phyloP scores from a whole-genome alignment of 495 filamentous ascomycete genomes.

The Cetradonia linearis region DNA sequence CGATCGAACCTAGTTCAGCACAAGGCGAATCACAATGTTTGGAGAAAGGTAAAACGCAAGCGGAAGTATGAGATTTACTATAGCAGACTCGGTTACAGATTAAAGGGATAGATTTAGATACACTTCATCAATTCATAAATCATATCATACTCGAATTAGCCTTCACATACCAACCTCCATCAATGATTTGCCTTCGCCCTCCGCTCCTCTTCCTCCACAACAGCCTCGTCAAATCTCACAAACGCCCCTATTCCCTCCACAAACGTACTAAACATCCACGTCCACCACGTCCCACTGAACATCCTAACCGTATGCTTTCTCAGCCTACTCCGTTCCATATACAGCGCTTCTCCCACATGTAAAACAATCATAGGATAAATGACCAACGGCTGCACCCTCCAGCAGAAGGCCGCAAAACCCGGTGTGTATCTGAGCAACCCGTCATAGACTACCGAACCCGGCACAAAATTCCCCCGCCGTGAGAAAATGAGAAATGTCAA shows the following conservation, averaged over 20 bases:
- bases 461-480: constrained; percentile 42
- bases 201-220: constrained; percentile 41
- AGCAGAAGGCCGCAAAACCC: constrained; percentile 42
- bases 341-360: constrained; percentile 44
- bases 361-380: constrained; percentile 38
- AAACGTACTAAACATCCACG: constrained; percentile 47
- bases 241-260: constrained; percentile 50
- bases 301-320: constrained; percentile 46
- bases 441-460: constrained; percentile 31
- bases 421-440: constrained; percentile 35
- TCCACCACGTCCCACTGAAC: constrained; percentile 46
- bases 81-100: neutral
- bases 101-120: neutral
- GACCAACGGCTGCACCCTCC: constrained; percentile 38
- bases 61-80: neutral
- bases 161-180: neutral
- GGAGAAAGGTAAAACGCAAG: no score
- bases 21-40: neutral
- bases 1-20: neutral
- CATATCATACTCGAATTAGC: neutral
- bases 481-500: constrained; percentile 37
- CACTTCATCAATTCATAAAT: neutral
- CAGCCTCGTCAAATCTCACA: constrained; percentile 44
- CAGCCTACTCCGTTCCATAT: constrained; percentile 43
- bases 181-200: constrained; percentile 30